Conservation (phyloP, 768 basidiomycete species). For the Rubroboletus pulcherrimus region DNA sequence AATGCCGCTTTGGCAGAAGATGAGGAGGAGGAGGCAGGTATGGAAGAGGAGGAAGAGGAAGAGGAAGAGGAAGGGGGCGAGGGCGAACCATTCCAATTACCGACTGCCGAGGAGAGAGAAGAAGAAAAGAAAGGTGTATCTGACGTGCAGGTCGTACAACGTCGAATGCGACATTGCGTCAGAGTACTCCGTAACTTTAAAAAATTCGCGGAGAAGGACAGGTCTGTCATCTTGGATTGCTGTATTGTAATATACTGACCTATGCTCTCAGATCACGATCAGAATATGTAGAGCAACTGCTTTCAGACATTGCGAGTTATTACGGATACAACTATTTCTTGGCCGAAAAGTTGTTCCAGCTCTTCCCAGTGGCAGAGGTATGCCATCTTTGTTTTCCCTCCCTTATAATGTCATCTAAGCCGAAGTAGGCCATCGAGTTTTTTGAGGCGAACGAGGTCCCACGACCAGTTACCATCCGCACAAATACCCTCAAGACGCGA, state of each 20-base stretch:
- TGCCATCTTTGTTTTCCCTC: conserved; percentile 15
- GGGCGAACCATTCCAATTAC: conserved; percentile 55
- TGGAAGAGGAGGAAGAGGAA: conserved; percentile 37
- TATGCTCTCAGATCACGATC: conserved; percentile 62
- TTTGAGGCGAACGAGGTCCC: conserved; percentile 97
- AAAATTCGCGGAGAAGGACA: conserved; percentile 58
- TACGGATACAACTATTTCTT: conserved; percentile 98
- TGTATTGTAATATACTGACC: conserved; percentile 5
- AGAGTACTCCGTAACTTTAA: conserved; percentile 71
- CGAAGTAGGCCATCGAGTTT: conserved; percentile 84
- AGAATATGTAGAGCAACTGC: conserved; percentile 85
- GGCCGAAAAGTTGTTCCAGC: conserved; percentile 87
- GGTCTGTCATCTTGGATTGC: conserved; percentile 35
- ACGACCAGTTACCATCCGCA: conserved; percentile 95
- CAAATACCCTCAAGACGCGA: conserved; percentile 92
- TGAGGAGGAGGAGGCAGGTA: conserved; percentile 43
- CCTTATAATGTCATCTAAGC: background rate
- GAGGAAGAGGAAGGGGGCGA: conserved; percentile 26
- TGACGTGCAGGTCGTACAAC: conserved; percentile 72
- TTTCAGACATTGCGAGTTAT: conserved; percentile 89
- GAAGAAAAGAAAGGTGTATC: conserved; percentile 67
- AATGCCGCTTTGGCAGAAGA: conserved; percentile 48
- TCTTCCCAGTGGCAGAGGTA: conserved; percentile 92
- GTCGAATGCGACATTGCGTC: conserved; percentile 75
- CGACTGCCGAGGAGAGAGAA: conserved; percentile 67